These are phyloP conservation scores for Polyporus arcularius DNA, from an alignment of 768 basidiomycete species.

Conservation along the genomic window DNA sequence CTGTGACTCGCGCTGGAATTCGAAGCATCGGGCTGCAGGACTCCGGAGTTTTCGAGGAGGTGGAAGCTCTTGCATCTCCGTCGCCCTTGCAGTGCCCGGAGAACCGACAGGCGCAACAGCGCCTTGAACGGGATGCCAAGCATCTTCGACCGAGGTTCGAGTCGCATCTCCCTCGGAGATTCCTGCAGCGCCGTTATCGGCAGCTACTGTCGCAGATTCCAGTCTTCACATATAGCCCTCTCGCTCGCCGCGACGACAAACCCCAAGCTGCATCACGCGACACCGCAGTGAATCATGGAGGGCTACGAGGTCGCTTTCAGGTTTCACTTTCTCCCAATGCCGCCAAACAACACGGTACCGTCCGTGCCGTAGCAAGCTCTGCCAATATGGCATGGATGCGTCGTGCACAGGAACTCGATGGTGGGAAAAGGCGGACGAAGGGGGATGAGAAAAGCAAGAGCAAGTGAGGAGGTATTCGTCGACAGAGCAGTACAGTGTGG, in stretches of 20 bases:
- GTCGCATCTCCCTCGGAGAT: conserved; percentile 24
- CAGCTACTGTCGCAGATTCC: conserved; percentile 63
- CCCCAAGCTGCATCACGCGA: not conserved
- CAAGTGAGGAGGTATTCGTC: conserved; percentile 7
- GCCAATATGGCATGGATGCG: conserved; percentile 40
- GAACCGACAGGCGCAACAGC: conserved; percentile 8
- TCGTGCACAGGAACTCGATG: conserved; percentile 13
- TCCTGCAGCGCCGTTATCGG: conserved; percentile 54
- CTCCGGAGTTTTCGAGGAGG: conserved; percentile 43
- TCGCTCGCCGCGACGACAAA: not conserved
- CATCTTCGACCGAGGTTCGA: not conserved
- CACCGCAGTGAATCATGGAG: no score
- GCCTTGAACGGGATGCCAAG: not conserved
- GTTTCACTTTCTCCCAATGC: conserved; percentile 37
- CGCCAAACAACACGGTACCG: conserved; percentile 15
- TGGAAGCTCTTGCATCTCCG: conserved; percentile 45
- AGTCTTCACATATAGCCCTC: conserved; percentile 42
- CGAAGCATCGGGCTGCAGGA: conserved; percentile 46
- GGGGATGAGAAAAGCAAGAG: not conserved
- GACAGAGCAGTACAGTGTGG: conserved; percentile 19
- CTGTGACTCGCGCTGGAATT: conserved; percentile 29
- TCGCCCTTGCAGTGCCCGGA: conserved; percentile 22
- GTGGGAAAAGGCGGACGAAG: not conserved
- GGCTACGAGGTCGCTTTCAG: conserved; percentile 23
- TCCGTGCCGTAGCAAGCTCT: conserved; percentile 26